Percentiles rank a stretch among this genome's conserved stretches.
Evolutionary conservation across 2,329 filamentous ascomycete genomes (phyloP).

Genomic region (Dothideomycetes sp.): DNA sequence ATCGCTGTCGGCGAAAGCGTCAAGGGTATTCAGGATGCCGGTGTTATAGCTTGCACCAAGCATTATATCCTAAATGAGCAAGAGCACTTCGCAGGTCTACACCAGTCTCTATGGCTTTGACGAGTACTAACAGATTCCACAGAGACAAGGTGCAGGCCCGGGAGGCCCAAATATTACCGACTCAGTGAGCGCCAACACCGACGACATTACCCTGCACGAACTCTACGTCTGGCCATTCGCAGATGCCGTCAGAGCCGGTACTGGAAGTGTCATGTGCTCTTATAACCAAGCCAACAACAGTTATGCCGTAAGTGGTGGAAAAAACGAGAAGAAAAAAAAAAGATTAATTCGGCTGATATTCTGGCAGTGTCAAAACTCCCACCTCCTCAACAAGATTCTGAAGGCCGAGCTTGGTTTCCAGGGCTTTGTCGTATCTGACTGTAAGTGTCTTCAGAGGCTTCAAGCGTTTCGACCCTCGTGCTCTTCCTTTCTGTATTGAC

Average conservation of each 20-base stretch:
- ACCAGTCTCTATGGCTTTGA: background rate
- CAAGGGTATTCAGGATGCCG: slow-evolving; percentile 70
- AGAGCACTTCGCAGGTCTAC: slow-evolving; percentile 46
- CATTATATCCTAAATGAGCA: slow-evolving; percentile 69
- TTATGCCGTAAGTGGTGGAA: slow-evolving; percentile 38
- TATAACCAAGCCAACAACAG: slow-evolving; percentile 76
- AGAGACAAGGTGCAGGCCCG: slow-evolving; percentile 9
- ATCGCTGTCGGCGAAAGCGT: slow-evolving; percentile 63
- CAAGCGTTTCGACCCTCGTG: too few species aligned
- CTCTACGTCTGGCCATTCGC: slow-evolving; percentile 53
- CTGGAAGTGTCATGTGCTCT: slow-evolving; percentile 47
- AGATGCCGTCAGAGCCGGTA: slow-evolving; percentile 42
- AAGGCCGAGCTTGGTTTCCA: slow-evolving; percentile 76
- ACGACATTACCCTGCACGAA: slow-evolving; percentile 56
- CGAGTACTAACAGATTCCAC: too few species aligned
- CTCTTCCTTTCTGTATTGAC: too few species aligned
- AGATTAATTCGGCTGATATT: too few species aligned
- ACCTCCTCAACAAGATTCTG: slow-evolving; percentile 63
- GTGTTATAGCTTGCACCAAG: slow-evolving; percentile 76
- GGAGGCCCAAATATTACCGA: slow-evolving; percentile 57
- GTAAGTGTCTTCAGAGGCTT: too few species aligned
- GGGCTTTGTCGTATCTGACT: slow-evolving; percentile 54
- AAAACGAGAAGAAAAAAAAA: too few species aligned
- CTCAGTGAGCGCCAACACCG: slow-evolving; percentile 50
- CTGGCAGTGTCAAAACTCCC: slow-evolving; percentile 67